Evolutionary conservation across 371 early-diverging fungal genomes (phyloP), one percentile per base, ranked within the genome.

Genomic region (Mucor indicus): DNA sequence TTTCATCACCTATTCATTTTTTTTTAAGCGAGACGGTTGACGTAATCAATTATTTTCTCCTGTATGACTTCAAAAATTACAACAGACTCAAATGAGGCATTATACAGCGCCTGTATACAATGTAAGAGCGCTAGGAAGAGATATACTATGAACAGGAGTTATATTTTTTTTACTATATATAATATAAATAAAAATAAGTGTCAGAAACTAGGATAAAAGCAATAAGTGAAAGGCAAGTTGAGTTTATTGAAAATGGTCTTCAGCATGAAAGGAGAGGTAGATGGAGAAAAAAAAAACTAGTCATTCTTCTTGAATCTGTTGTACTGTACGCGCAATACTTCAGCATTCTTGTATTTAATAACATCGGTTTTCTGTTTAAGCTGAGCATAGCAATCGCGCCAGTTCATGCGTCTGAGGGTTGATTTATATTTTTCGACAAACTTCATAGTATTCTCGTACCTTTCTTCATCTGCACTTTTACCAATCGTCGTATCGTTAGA

Each of bases 41-140:
- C 55, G 15, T 67, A 64, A 33, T 42, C 63, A 3, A 38, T 40
- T 22, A 53, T 38, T 7, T 61, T 68, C 55, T 30, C 24, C 44
- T 31, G 48, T 33, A 48, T 23, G n/a, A 41, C 41, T 2, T 38
- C 38, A 41, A 41, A 23, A 6, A 9, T 23, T 41, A 41, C 41
- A 41, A 41, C 41, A 41, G 21, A 23, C 41, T 41, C 41, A 41
- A 46, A 46, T 36, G 47, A 46, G 37, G 47, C 47, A 23, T 33
- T 46, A 35, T 35, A 35, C 12, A 46, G 47, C 47, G 47, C 36
- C 35, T 46, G 47, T 46, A 46, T 46, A 46, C 36, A 46, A 46
- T 46, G 25, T 35, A 46, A 46, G 47, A 46, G 47, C 47, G 23
- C 47, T 15, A 46, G 24, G 47, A 46, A 46, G 47, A 46, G 47